These are phyloP conservation scores for Rhodofomes roseus DNA, from an alignment of 1,284 basidiomycete species.

Conservation along the genomic window DNA sequence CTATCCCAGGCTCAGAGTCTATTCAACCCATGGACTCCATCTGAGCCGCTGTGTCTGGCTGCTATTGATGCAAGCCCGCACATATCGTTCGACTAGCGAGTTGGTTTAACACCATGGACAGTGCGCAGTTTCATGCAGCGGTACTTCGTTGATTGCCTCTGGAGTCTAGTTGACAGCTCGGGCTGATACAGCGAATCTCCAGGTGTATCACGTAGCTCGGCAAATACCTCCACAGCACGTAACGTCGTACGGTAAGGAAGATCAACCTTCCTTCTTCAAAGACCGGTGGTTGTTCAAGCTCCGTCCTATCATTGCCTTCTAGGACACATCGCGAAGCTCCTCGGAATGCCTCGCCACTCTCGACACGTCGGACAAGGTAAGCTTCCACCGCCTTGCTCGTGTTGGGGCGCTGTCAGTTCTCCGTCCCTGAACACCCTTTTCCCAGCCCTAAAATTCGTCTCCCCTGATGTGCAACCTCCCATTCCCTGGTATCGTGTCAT, in stretches of 20 bases:
- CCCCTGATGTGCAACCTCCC: slow-evolving; percentile 52
- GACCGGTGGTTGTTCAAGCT: neutral
- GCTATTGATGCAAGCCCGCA: too few species aligned
- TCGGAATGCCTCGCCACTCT: slow-evolving; percentile 80
- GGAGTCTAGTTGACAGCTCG: neutral
- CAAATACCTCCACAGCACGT: slow-evolving; percentile 60
- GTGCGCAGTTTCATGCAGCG: slow-evolving; percentile 28
- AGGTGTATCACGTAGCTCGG: slow-evolving; percentile 70
- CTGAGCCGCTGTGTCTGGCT: too few species aligned
- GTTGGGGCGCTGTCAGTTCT: neutral
- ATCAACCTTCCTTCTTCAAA: neutral
- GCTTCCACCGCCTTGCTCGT: slow-evolving; percentile 8
- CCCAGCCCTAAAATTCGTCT: slow-evolving; percentile 69
- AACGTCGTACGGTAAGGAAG: slow-evolving; percentile 62
- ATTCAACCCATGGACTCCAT: too few species aligned
- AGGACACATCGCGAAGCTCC: slow-evolving; percentile 82
- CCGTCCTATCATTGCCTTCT: neutral
- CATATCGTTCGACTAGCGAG: too few species aligned
- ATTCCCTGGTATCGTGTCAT: slow-evolving; percentile 78
- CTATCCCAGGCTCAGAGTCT: too few species aligned
- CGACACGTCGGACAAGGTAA: slow-evolving; percentile 84
- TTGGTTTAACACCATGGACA: slow-evolving; percentile 14
- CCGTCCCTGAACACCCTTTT: neutral
- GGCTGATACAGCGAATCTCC: neutral
- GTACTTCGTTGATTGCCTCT: slow-evolving; percentile 33